These are phyloP conservation scores for Urostyla sp. DNA, from an alignment of 73 alveolate species.

Conservation along the genomic window DNA sequence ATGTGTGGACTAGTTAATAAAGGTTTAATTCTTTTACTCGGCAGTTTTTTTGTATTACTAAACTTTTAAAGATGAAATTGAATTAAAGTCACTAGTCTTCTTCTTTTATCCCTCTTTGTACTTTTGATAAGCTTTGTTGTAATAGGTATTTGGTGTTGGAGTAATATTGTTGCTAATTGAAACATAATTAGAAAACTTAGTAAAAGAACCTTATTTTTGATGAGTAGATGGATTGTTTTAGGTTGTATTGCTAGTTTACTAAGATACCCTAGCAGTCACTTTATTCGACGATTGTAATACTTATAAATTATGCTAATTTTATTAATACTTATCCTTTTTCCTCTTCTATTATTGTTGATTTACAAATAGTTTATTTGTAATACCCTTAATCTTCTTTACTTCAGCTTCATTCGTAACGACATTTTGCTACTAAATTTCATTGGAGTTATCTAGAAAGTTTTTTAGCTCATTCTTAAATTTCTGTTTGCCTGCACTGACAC, in stretches of 20 bases:
- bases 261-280: background rate
- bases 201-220: slow-evolving; percentile 7
- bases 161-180: slow-evolving; percentile 38
- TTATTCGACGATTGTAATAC: background rate
- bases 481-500: slow-evolving; percentile 33
- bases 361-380: slow-evolving; percentile 23
- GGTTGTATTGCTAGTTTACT: background rate
- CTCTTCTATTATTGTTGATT: slow-evolving; percentile 11
- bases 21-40: background rate
- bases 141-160: background rate
- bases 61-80: slow-evolving; percentile 1
- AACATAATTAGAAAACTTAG: slow-evolving; percentile 43
- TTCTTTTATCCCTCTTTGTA: slow-evolving; percentile 6
- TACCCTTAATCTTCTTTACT: background rate
- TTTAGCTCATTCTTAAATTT: slow-evolving; percentile 19
- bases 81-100: slow-evolving; percentile 8
- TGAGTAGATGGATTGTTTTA: slow-evolving; percentile 18
- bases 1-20: slow-evolving; percentile 1
- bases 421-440: background rate
- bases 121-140: background rate
- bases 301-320: background rate
- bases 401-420: background rate
- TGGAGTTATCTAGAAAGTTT: slow-evolving; percentile 30
- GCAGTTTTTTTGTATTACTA: background rate
- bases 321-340: background rate